phyloP scores from a whole-genome alignment of 331 rosid species.

The Rosa hybrid region DNA sequence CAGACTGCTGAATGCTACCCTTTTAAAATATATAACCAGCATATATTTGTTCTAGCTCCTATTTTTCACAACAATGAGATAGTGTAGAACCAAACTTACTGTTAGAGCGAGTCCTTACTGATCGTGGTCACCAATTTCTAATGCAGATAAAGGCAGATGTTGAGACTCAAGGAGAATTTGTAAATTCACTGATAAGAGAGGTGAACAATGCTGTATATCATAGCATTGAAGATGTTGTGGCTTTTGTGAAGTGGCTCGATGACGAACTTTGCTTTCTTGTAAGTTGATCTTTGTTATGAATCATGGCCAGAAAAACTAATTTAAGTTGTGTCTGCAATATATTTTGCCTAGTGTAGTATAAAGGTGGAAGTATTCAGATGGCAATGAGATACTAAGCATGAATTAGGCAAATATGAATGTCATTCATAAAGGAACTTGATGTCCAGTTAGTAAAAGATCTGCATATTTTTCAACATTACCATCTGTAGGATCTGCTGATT shows the following conservation, averaged over 20 bases:
- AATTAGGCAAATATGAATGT: background rate
- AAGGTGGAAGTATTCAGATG: background rate
- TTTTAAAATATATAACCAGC: background rate
- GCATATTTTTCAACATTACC: background rate
- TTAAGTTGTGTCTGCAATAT: background rate
- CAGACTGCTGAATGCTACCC: background rate
- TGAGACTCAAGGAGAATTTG: slow-evolving; percentile 98
- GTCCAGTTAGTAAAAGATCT: background rate
- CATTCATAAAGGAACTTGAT: background rate
- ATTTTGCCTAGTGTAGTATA: background rate
- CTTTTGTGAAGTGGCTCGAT: slow-evolving; percentile 97
- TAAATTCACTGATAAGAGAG: slow-evolving; percentile 86
- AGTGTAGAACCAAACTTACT: background rate
- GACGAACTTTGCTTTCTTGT: slow-evolving; percentile 99
- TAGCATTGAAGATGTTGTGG: slow-evolving; percentile 88
- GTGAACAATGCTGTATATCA: slow-evolving; percentile 85
- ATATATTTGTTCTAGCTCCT: background rate
- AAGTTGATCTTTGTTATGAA: slow-evolving; percentile 31
- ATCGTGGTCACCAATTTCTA: slow-evolving; percentile 1
- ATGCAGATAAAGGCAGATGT: slow-evolving; percentile 93
- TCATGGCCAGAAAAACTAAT: background rate
- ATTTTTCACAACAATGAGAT: background rate
- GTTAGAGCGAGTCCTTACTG: background rate
- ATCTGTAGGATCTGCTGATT: background rate
- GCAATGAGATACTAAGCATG: background rate